Percentiles rank a stretch among this genome's conserved stretches.
Evolutionary conservation across 306 rosid species (phyloP).

Genomic region (Lathyrus aphaca): DNA sequence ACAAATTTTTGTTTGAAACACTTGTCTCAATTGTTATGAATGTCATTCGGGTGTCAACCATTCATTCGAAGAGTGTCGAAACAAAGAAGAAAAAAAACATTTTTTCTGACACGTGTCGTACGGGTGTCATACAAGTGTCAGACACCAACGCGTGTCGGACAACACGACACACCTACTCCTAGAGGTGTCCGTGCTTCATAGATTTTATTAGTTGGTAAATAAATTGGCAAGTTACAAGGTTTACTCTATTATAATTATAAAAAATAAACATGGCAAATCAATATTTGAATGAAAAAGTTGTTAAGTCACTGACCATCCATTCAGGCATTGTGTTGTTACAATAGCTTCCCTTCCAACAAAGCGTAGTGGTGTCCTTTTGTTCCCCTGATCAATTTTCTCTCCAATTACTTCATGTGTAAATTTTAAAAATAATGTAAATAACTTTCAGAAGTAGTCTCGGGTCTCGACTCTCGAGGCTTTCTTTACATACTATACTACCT

Average conservation of each 20-base stretch:
- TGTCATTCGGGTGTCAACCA: too few species aligned
- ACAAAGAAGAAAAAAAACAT: too few species aligned
- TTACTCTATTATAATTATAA: neutral
- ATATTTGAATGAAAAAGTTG: conserved; percentile 20
- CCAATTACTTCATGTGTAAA: conserved; percentile 36
- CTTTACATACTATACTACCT: conserved; percentile 60
- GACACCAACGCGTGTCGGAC: too few species aligned
- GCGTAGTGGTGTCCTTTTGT: conserved; percentile 96
- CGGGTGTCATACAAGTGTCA: too few species aligned
- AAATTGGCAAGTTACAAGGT: conserved; percentile 16
- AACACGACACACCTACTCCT: too few species aligned
- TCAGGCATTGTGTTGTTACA: conserved; percentile 97
- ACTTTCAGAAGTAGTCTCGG: conserved; percentile 20
- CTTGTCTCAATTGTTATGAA: too few species aligned
- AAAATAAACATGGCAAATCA: conserved; percentile 26
- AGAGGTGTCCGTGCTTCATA: too few species aligned
- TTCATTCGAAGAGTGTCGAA: too few species aligned
- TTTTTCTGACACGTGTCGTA: too few species aligned
- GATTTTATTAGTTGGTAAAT: conserved; percentile 11
- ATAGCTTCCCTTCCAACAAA: conserved; percentile 98
- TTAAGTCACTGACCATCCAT: conserved; percentile 83
- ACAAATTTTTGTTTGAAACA: too few species aligned
- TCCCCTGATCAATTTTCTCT: conserved; percentile 68
- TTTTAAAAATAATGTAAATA: neutral
- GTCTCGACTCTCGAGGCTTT: conserved; percentile 14